Base-by-base conservation (phyloP, 2,329 filamentous ascomycete genomes). In the Furcasterigmium sp. region DNA sequence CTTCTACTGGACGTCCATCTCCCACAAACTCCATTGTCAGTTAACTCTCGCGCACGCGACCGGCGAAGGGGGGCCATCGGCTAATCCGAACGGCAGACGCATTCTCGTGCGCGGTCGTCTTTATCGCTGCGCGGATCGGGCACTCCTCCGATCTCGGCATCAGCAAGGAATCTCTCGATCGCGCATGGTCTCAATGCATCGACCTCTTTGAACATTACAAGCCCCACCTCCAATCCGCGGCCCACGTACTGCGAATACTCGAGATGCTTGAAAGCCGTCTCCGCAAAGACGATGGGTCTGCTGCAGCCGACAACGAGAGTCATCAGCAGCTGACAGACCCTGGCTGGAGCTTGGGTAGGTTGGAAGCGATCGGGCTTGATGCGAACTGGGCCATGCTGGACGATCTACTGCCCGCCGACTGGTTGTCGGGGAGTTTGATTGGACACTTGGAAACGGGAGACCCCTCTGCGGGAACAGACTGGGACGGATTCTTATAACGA, bases 1-100 rank as follows among this genome's bases (percentile, higher is more conserved):
- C 9, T 43, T 32, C 11, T 43, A 43, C 41, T 43, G 41, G 41
- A 43, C 41, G 3, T 43, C 41, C 8, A 43, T 43, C n/a, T 43
- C 41, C n/a, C 41, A 43, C 23, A 43, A 43, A 20, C 36, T 43
- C 5, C 41, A 43, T 21, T 43, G 41, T 43, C 37, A 37, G 41
- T 8, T 26, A 13, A 17, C n/a, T 28, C 18, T 4, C 18, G 13
- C 11, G 15, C 7, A 32, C 17, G n/a, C 10, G n/a, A 17, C 28
- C 20, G 13, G n/a, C 5, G 15, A n/a, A n/a, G n/a, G n/a, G n/a
- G 8, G 6, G n/a, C 11, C 15, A 25, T 23, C 25, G 14, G 21
- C 23, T 17, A 20, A 39, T 9, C 8, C 4, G 10, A 23, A 18
- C 13, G 13, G 4, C 23, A 43, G 41, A 43, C 29, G 30, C 34